These are phyloP conservation scores for Podospora appendiculata DNA, from an alignment of 495 filamentous ascomycete species.

Conservation along the genomic window DNA sequence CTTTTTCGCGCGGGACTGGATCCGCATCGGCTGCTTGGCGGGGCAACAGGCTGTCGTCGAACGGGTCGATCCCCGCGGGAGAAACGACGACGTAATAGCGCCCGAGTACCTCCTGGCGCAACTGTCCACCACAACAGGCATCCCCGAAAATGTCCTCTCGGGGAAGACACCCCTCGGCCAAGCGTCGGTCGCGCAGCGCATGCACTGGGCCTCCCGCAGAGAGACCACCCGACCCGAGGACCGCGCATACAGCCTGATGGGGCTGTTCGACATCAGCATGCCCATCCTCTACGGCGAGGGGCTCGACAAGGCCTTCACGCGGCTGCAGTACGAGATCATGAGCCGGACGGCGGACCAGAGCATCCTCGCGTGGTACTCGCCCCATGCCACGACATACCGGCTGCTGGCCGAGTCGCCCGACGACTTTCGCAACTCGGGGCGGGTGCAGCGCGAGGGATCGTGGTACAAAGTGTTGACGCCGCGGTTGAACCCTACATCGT, in stretches of 20 bases:
- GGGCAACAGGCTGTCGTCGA: neutral
- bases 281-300: slow-evolving; percentile 5
- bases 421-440: too few species aligned
- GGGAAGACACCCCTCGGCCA: neutral
- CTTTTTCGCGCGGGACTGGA: neutral
- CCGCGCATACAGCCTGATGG: slow-evolving; percentile 5
- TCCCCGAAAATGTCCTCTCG: neutral
- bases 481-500: too few species aligned
- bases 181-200: neutral
- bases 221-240: neutral
- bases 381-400: too few species aligned
- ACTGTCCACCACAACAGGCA: neutral
- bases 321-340: too few species aligned
- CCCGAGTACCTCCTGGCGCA: neutral
- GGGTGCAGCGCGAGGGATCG: too few species aligned
- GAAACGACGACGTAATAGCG: neutral
- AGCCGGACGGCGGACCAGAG: too few species aligned
- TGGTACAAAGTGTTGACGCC: too few species aligned
- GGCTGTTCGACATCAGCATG: slow-evolving; percentile 5
- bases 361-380: too few species aligned
- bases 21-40: neutral
- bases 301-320: neutral
- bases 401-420: too few species aligned
- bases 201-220: too few species aligned
- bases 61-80: neutral